phyloP scores from a whole-genome alignment of 495 filamentous ascomycete genomes.

The Neurospora discreta region DNA sequence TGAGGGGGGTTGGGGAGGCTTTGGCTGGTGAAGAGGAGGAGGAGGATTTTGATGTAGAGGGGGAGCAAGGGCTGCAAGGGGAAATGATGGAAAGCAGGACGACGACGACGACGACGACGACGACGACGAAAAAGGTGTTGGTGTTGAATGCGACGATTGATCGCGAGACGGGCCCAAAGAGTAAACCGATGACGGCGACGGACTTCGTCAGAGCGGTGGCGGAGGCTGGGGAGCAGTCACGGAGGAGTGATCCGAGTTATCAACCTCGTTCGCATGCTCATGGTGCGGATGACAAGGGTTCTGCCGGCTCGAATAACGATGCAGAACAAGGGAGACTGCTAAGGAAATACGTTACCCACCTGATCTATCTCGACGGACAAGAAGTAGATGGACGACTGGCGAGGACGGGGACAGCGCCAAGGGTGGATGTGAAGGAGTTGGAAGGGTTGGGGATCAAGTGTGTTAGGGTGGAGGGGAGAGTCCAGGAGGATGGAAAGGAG shows the following conservation, averaged over 20 bases:
- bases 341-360: constrained; percentile 63
- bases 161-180: constrained; percentile 67
- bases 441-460: constrained; percentile 59
- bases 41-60: not conserved
- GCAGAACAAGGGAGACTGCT: constrained; percentile 16
- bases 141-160: constrained; percentile 77
- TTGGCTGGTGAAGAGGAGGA: constrained; percentile 15
- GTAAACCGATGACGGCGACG: constrained; percentile 48
- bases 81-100: constrained; percentile 17
- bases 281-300: not conserved
- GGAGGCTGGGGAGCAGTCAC: constrained; percentile 42
- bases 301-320: constrained; percentile 4
- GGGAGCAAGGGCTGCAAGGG: not conserved
- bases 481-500: constrained; percentile 24
- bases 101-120: no score
- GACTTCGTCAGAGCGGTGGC: constrained; percentile 76
- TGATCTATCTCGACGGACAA: constrained; percentile 68
- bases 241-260: constrained; percentile 15
- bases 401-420: constrained; percentile 38
- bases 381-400: constrained; percentile 11
- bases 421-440: constrained; percentile 56
- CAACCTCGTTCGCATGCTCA: not conserved
- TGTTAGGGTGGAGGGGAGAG: constrained; percentile 64
- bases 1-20: constrained; percentile 51
- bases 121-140: constrained; percentile 57